phyloP scores from a whole-genome alignment of 306 rosid genomes.

The Quercus cerris region DNA sequence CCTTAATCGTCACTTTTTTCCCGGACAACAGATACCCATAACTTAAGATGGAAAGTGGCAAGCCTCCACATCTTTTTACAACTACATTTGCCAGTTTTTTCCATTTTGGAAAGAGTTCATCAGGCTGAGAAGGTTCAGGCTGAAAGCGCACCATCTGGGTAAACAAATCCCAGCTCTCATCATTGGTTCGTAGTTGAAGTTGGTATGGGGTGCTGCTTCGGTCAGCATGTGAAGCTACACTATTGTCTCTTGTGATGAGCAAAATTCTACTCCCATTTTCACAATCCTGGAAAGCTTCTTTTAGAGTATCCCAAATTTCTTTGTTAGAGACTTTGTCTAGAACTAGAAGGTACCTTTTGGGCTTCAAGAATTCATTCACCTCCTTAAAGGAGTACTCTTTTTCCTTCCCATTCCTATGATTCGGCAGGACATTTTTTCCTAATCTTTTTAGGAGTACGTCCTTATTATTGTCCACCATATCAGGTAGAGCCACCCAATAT shows the following conservation, averaged over 20 bases:
- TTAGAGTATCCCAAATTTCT: background rate
- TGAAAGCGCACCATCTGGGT: conserved; percentile 14
- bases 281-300: background rate
- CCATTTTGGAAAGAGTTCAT: background rate
- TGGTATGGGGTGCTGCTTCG: background rate
- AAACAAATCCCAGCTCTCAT: conserved; percentile 26
- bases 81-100: conserved; percentile 20
- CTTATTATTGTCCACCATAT: too few species aligned
- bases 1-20: background rate
- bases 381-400: too few species aligned
- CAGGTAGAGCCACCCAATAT: background rate
- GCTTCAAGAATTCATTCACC: too few species aligned
- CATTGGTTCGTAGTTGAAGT: conserved; percentile 28
- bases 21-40: conserved; percentile 21
- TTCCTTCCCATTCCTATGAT: too few species aligned
- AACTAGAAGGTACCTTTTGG: background rate
- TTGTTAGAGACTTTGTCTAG: background rate
- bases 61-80: conserved; percentile 25
- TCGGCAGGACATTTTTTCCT: too few species aligned
- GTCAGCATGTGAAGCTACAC: conserved; percentile 15
- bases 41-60: conserved; percentile 27
- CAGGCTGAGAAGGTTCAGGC: too few species aligned
- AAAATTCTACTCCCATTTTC: conserved; percentile 20
- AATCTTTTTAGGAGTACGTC: too few species aligned
- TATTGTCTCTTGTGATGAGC: conserved; percentile 19